A percentile compares a stretch with the other conserved stretches of the same genome.
Evolutionary conservation across 2,329 filamentous ascomycete species (phyloP).

Genomic region (Hymenotorrendiella dingleyae): DNA sequence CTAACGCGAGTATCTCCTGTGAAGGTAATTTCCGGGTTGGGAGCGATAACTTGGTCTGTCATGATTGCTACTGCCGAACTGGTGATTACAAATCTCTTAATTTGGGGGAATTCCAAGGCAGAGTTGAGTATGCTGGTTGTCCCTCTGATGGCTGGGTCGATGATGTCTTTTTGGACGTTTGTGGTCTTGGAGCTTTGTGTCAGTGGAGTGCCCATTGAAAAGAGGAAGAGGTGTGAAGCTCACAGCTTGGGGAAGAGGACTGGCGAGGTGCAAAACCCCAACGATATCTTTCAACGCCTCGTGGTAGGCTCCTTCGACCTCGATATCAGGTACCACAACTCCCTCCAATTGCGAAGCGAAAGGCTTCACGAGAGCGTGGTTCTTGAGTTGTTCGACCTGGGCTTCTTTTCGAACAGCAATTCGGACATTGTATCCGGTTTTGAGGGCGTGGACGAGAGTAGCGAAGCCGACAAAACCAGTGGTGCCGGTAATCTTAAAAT

Average conservation of each 20-base stretch:
- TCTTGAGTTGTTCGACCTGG: slow-evolving; percentile 3
- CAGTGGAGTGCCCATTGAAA: not conserved
- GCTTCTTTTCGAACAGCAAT: slow-evolving; percentile 10
- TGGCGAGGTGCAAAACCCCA: slow-evolving; percentile 11
- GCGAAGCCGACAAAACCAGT: slow-evolving; percentile 17
- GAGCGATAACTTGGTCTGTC: not conserved
- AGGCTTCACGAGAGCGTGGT: slow-evolving; percentile 1
- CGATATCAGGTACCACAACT: slow-evolving; percentile 11
- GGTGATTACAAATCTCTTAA: slow-evolving; percentile 13
- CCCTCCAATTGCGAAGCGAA: slow-evolving; percentile 3
- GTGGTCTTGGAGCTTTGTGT: slow-evolving; percentile 1
- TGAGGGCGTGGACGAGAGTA: slow-evolving; percentile 9
- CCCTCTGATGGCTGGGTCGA: slow-evolving; percentile 10
- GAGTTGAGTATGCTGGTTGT: slow-evolving; percentile 8
- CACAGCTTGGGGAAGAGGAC: slow-evolving; percentile 5
- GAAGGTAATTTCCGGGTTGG: slow-evolving; percentile 1
- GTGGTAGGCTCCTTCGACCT: slow-evolving; percentile 8
- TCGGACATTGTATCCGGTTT: slow-evolving; percentile 11
- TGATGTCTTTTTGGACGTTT: slow-evolving; percentile 11
- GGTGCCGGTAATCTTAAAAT: slow-evolving; percentile 14
- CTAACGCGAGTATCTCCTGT: slow-evolving; percentile 1
- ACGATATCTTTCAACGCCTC: slow-evolving; percentile 8
- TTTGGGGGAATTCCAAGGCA: slow-evolving; percentile 7
- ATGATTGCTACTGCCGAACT: slow-evolving; percentile 16
- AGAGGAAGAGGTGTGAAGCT: not conserved